Base-by-base conservation (phyloP, 2,329 filamentous ascomycete species). In the Paecilomyces sp. region DNA sequence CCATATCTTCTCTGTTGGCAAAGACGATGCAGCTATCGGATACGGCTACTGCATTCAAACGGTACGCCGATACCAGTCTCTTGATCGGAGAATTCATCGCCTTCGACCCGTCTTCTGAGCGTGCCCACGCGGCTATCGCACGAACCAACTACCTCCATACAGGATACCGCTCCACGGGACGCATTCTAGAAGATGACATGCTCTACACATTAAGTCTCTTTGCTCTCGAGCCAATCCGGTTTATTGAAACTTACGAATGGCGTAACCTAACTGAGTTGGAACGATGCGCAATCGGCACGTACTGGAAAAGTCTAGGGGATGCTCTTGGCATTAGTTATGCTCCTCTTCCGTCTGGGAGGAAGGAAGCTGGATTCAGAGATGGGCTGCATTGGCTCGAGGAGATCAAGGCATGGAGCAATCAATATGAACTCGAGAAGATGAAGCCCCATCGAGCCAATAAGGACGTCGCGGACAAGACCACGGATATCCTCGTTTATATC, bases 261-360 rank as follows among this genome's bases (percentile, higher is more conserved):
- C 82, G 90, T 1, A 41, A 75, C 3, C 71, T 90, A 22, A 87
- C 82, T 15, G 83, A 87, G 0, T 79, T 92, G 73, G 90, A 92
- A 72, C 71, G 78, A 9, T 89, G 86, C 62, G 88, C 88, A 0
- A 73, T 87, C 31, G 86, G 83, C 15, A 85, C 84, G 0, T 85
- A 89, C 67, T 92, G 88, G 88, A 89, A 89, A 71, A 80, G 80
- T 57, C 74, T 90, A 15, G 89, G 88, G 13, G 86, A 91, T 65
- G 83, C 84, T 57, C 88, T 92, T 84, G 81, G 79, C 0, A 88
- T 92, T 58, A 73, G 75, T 2, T 83, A 77, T 55, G 72, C 74
- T 1, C 67, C 63, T 1, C 72, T 85, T 18, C 77, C 77, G 0
- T 80, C 77, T 1, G 65, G 63, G 1, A 62, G 66, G 41, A 66